phyloP scores from a whole-genome alignment of 2,329 filamentous ascomycete genomes.

The Cercospora zeae-maydis region DNA sequence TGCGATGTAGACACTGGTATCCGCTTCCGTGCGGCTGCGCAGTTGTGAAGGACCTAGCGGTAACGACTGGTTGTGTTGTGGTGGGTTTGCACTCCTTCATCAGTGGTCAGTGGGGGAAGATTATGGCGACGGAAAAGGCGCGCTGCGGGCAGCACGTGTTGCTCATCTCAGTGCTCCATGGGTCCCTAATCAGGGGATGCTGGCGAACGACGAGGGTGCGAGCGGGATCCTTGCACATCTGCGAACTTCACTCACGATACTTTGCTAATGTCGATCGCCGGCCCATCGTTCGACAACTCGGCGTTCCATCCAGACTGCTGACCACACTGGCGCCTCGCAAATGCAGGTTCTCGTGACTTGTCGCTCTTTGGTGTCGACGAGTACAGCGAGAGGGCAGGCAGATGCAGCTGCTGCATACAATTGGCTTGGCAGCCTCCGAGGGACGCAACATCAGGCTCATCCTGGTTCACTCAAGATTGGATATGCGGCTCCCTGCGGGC shows the following conservation, averaged over 20 bases:
- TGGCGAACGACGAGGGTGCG: neutral
- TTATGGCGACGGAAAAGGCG: too few relatives aligned
- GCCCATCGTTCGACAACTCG: neutral
- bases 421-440: neutral
- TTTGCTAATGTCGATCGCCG: neutral
- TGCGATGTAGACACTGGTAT: neutral
- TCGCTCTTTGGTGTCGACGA: neutral
- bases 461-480: neutral
- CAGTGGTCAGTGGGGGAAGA: neutral
- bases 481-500: neutral
- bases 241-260: neutral
- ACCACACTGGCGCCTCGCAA: neutral
- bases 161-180: slow-evolving; percentile 1
- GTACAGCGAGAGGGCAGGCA: neutral
- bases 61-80: neutral
- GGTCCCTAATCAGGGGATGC: neutral
- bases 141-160: neutral
- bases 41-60: neutral
- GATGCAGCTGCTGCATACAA: neutral
- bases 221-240: neutral
- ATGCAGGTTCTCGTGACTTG: neutral
- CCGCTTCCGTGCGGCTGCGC: neutral
- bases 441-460: neutral
- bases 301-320: neutral
- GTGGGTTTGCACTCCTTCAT: too few relatives aligned